phyloP scores from a whole-genome alignment of 129 eudicot genomes.

The Chrysanthemum seticuspe region DNA sequence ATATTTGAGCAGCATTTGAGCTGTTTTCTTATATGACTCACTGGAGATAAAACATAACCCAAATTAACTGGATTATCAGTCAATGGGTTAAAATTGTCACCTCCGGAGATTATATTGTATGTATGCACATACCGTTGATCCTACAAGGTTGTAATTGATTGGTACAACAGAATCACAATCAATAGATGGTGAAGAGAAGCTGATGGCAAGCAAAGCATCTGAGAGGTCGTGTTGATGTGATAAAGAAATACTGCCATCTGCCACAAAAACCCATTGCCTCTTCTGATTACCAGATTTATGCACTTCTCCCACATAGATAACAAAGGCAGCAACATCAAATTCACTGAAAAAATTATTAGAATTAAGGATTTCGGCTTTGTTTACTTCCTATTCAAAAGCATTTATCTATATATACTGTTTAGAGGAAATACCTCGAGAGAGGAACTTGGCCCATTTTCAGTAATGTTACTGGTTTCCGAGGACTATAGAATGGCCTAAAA shows the following conservation, averaged over 20 bases:
- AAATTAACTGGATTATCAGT: background rate
- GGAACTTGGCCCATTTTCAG: constrained; percentile 61
- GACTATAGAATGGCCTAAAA: constrained; percentile 64
- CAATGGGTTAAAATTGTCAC: background rate
- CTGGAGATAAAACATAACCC: background rate
- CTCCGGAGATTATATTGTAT: background rate
- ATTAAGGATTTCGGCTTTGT: background rate
- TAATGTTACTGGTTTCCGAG: constrained; percentile 59
- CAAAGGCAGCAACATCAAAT: constrained; percentile 79
- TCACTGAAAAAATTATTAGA: constrained; percentile 51
- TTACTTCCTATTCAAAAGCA: background rate
- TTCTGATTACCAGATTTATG: constrained; percentile 53
- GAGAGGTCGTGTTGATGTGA: constrained; percentile 32
- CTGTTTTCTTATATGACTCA: too few relatives aligned
- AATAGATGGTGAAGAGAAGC: constrained; percentile 57
- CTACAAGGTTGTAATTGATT: constrained; percentile 64
- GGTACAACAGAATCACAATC: constrained; percentile 56
- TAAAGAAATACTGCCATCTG: constrained; percentile 53
- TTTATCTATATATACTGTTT: background rate
- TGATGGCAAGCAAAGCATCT: constrained; percentile 70
- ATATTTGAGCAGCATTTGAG: too few relatives aligned
- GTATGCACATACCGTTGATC: constrained; percentile 64
- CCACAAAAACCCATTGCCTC: constrained; percentile 88
- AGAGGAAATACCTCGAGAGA: constrained; percentile 56
- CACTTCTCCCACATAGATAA: constrained; percentile 77